A percentile compares a stretch with the other conserved stretches of the same genome.
Conservation (phyloP, 1,284 basidiomycete genomes). For the Fomitopsis pinicola region DNA sequence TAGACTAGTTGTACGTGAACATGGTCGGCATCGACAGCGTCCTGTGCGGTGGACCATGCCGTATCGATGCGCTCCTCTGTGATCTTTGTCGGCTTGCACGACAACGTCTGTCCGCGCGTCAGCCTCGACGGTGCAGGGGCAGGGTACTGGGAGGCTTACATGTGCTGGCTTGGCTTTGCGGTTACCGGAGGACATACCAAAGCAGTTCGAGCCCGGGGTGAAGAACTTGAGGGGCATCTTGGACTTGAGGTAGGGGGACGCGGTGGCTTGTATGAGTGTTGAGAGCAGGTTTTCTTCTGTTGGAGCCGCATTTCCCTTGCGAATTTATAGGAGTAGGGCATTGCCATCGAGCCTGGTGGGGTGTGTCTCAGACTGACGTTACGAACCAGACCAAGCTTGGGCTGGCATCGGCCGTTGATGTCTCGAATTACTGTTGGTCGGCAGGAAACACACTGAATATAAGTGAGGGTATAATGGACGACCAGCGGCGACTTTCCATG, state of each 20-base stretch:
- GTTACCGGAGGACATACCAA: not conserved
- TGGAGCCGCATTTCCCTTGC: no score
- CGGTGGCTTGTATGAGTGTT: not conserved
- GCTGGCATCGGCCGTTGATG: not conserved
- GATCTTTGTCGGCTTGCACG: not conserved
- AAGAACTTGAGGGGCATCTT: not conserved
- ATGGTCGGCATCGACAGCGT: not conserved
- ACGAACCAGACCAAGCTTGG: not conserved
- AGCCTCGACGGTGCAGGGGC: not conserved
- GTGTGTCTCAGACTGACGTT: not conserved
- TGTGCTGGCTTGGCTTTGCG: not conserved
- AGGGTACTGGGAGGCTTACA: not conserved
- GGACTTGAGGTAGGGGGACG: not conserved
- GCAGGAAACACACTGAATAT: no score
- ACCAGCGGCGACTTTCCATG: no score
- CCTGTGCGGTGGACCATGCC: not conserved
- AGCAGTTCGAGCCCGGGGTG: not conserved
- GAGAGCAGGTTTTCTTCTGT: no score
- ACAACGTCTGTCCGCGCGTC: not conserved
- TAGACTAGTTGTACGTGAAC: not conserved
- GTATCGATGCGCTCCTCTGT: not conserved
- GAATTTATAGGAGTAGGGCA: not conserved
- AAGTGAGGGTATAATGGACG: no score
- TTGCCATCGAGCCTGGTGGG: not conserved
- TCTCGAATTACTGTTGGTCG: no score